Percentiles rank a stretch among this genome's conserved stretches.
Evolutionary conservation across 2,329 filamentous ascomycete genomes (phyloP).

Genomic region (Fusarium sp.): DNA sequence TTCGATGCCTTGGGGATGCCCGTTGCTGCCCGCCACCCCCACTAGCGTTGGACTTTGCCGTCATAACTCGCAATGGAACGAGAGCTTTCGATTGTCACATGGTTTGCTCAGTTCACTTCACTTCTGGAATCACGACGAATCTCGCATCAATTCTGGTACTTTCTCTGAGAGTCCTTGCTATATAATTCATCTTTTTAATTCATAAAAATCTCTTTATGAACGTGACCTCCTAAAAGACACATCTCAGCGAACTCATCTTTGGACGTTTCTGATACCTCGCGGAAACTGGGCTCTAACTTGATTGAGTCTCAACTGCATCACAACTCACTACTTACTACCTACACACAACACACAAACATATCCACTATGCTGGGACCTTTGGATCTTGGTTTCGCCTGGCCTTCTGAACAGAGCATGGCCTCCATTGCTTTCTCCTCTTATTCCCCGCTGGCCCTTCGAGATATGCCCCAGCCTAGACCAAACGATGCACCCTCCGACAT

Average conservation of each 20-base stretch:
- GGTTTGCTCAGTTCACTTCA: constrained; percentile 15
- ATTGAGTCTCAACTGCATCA: constrained; percentile 26
- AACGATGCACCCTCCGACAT: constrained; percentile 52
- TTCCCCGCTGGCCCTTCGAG: constrained; percentile 50
- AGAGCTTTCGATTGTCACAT: constrained; percentile 18
- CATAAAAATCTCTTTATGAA: not conserved
- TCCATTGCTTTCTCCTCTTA: constrained; percentile 42
- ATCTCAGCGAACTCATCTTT: constrained; percentile 47
- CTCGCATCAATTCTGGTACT: constrained; percentile 14
- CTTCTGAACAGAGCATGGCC: constrained; percentile 29
- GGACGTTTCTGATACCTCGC: not conserved
- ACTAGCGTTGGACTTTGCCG: constrained; percentile 8
- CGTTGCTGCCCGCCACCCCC: constrained; percentile 13
- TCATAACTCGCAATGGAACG: constrained; percentile 5
- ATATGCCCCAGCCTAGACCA: constrained; percentile 59
- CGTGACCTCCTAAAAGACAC: constrained; percentile 23
- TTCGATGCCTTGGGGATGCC: not conserved
- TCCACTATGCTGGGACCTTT: constrained; percentile 34
- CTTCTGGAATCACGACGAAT: constrained; percentile 29
- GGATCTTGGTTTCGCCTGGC: constrained; percentile 27
- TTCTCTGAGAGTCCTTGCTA: not conserved
- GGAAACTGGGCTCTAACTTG: constrained; percentile 32
- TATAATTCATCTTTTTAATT: constrained; percentile 2
- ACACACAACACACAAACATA: constrained; percentile 8
- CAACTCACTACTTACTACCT: not conserved